Evolutionary conservation across 2,329 filamentous ascomycete genomes (phyloP), one percentile per base, ranked within the genome.

Genomic region (Dothiorella sarmentorum): DNA sequence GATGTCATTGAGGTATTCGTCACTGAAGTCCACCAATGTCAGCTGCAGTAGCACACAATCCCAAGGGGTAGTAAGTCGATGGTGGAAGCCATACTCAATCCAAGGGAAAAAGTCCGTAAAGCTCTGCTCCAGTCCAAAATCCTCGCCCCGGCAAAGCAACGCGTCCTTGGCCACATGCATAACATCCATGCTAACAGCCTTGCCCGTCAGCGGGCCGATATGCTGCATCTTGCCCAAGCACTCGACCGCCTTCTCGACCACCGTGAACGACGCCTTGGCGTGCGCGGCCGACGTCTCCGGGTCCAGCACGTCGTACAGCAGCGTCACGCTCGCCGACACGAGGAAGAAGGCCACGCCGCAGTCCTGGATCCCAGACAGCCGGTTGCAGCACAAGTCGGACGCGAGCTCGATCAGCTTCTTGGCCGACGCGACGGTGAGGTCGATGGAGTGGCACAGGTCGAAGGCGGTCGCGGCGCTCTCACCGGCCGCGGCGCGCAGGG

Each of bases 121-220:
- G 11, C 40, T 33, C 3, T 33, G 22, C 24, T 40, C 49, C 35
- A 37, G 20, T 1, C 20, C 24, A 5, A 53, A 13, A 3, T 53
- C 49, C 15, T 53, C 49, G 15, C 33, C 35, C 2, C 49, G 22
- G 3, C 33, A 53, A 15, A 24, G n/a, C 7, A 53, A n/a, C 2
- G 33, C 49, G 18, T 40, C 49, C 11, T 53, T 53, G 20, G 49
- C 49, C 6, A 53, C 26, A n/a, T 53, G 38, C 49, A 53, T 53
- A 18, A 53, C 40, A n/a, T 53, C 49, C 4, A 53, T 24, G 11
- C 49, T 53, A 1, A 53, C 24, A 9, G 26, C 49, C 18, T 53
- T 53, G 49, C 49, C 29, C 22, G 26, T 53, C 4, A 26, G 38
- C 9, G 49, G 49, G 4, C 49, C 49, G 7, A 53, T 27, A 15